These are phyloP conservation scores for Perilla frutescens DNA, from an alignment of 257 asterid species.

Conservation along the genomic window DNA sequence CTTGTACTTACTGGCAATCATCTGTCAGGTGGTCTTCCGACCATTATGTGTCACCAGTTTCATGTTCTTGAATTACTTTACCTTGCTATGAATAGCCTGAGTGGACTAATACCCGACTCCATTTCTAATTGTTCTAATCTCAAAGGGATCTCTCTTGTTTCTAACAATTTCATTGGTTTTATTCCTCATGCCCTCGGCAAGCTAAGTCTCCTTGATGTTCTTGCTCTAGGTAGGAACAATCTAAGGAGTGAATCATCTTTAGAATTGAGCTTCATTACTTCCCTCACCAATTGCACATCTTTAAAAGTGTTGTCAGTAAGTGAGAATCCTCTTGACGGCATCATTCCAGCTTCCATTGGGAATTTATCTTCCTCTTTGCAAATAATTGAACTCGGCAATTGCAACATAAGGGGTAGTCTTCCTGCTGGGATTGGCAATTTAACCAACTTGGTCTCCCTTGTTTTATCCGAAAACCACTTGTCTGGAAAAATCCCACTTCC, in stretches of 20 bases:
- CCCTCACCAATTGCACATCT: constrained; percentile 36
- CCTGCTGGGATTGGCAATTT: no score
- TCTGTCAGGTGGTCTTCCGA: constrained; percentile 39
- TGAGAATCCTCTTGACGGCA: no score
- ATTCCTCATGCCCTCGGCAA: no score
- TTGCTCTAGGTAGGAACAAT: no score
- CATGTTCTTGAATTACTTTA: background rate
- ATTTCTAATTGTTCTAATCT: no score
- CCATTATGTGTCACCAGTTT: background rate
- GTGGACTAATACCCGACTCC: constrained; percentile 6
- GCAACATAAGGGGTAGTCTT: no score
- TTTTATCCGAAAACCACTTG: no score
- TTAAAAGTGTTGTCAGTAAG: background rate
- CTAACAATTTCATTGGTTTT: no score
- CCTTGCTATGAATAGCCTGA: background rate
- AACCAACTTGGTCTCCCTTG: no score
- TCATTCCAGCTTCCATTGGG: constrained; percentile 38
- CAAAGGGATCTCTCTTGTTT: no score
- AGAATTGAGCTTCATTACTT: constrained; percentile 35
- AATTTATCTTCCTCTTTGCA: constrained; percentile 34
- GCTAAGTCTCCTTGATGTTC: no score
- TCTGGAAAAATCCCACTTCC: constrained; percentile 9
- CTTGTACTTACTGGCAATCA: background rate
- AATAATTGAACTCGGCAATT: rapidly evolving
- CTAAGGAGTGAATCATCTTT: background rate